These are phyloP conservation scores for Deinandra increscens DNA, from an alignment of 129 eudicot genomes.

Conservation along the genomic window DNA sequence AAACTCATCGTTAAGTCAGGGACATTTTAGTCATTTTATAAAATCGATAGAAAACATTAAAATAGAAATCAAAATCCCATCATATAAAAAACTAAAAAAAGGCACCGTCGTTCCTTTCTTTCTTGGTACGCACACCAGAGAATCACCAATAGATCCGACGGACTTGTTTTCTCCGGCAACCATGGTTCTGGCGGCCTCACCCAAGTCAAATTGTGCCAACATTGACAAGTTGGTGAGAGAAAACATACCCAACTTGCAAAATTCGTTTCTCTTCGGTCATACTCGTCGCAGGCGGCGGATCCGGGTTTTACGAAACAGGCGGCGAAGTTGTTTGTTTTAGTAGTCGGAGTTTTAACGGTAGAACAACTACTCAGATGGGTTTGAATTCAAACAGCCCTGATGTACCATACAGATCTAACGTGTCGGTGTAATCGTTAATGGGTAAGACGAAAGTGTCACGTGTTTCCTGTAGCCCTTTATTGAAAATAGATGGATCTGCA, in stretches of 20 bases:
- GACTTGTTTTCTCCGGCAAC: neutral
- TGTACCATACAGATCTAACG: conserved; percentile 39
- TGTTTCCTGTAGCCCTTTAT: conserved; percentile 62
- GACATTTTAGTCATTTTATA: too few relatives aligned
- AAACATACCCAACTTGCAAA: conserved; percentile 37
- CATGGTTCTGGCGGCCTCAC: conserved; percentile 43
- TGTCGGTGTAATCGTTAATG: conserved; percentile 20
- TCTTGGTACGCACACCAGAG: too few relatives aligned
- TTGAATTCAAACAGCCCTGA: conserved; percentile 37
- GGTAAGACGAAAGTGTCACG: conserved; percentile 48
- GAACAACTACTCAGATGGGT: conserved; percentile 49
- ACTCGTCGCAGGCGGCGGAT: conserved; percentile 52
- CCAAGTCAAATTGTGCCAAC: conserved; percentile 39
- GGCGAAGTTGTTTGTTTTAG: conserved; percentile 83
- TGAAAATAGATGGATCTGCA: conserved; percentile 59
- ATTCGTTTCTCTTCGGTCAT: conserved; percentile 32
- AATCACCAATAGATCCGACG: too few relatives aligned
- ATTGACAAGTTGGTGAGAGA: conserved; percentile 41
- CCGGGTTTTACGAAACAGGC: conserved; percentile 91
- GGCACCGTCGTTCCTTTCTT: too few relatives aligned
- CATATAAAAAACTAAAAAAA: too few relatives aligned
- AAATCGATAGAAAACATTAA: too few relatives aligned
- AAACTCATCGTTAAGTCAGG: too few relatives aligned
- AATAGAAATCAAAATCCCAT: too few relatives aligned
- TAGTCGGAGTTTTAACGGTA: conserved; percentile 72